These are phyloP conservation scores for Cutaneotrichosporon cutaneum DNA, from an alignment of 1,284 basidiomycete genomes.

Conservation along the genomic window DNA sequence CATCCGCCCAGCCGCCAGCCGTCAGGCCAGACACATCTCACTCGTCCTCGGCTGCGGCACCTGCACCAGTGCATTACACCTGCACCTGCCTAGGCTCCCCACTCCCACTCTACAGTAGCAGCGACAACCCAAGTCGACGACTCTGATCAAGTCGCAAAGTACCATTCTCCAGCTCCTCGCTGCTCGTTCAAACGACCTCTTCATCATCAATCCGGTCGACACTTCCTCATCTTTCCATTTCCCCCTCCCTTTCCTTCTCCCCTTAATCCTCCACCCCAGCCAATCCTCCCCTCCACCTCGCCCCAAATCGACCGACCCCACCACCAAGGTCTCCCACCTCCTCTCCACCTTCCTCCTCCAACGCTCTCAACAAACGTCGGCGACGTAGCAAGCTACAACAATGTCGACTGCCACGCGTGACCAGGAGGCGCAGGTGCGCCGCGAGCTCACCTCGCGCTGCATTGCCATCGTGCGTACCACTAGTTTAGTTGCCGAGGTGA, in stretches of 20 bases:
- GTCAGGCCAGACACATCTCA: too few relatives aligned
- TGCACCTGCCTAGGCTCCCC: too few relatives aligned
- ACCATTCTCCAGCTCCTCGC: slow-evolving; percentile 6
- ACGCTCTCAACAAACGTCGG: slow-evolving; percentile 12
- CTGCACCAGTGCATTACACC: too few relatives aligned
- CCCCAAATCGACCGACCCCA: slow-evolving; percentile 11
- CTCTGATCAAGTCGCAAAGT: not conserved
- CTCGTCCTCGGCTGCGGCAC: not conserved
- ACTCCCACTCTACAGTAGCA: not conserved
- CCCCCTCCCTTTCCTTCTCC: slow-evolving; percentile 6
- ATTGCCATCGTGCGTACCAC: slow-evolving; percentile 66
- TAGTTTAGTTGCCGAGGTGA: not conserved
- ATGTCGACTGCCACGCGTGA: slow-evolving; percentile 39
- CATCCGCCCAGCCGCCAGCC: not conserved
- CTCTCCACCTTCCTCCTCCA: not conserved
- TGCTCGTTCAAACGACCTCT: slow-evolving; percentile 10
- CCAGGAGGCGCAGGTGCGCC: slow-evolving; percentile 39
- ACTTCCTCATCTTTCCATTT: not conserved
- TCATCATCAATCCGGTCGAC: slow-evolving; percentile 9
- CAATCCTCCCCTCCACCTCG: slow-evolving; percentile 3
- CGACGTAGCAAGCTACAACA: slow-evolving; percentile 22
- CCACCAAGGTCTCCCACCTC: not conserved
- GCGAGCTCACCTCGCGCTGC: slow-evolving; percentile 92
- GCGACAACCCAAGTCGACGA: not conserved
- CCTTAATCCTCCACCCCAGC: slow-evolving; percentile 1